phyloP scores from a whole-genome alignment of 805 yeast species.

The Citeromyces nyonsensis region DNA sequence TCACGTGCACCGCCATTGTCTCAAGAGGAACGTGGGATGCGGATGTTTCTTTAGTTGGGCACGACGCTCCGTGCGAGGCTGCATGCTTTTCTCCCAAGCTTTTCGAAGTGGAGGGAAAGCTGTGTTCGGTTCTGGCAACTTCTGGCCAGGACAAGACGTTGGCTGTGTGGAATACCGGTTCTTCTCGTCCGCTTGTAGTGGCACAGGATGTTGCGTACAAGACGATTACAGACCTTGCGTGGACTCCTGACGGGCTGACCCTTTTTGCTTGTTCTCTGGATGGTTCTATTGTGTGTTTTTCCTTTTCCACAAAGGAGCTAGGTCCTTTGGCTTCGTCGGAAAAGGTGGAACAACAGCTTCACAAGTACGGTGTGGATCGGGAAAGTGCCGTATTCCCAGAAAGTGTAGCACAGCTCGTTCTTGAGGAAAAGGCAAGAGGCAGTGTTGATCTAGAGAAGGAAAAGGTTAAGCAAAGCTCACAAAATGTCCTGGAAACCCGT shows the following conservation, averaged over 20 bases:
- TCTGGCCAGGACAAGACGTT: slow-evolving; percentile 90
- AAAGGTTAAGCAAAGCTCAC: background rate
- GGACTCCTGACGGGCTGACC: slow-evolving; percentile 72
- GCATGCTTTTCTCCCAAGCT: slow-evolving; percentile 60
- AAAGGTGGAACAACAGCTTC: slow-evolving; percentile 51
- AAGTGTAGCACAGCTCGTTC: slow-evolving; percentile 56
- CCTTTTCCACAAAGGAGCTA: slow-evolving; percentile 48
- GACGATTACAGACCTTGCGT: slow-evolving; percentile 76
- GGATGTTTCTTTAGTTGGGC: slow-evolving; percentile 63
- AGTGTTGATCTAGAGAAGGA: too few species aligned
- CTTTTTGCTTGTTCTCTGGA: slow-evolving; percentile 74
- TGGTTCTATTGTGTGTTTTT: slow-evolving; percentile 58
- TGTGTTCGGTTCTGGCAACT: slow-evolving; percentile 73
- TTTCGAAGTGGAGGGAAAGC: slow-evolving; percentile 11
- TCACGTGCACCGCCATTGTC: slow-evolving; percentile 56
- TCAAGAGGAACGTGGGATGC: slow-evolving; percentile 73
- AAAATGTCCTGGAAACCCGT: background rate
- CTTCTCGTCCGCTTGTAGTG: slow-evolving; percentile 64
- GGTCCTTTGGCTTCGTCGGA: slow-evolving; percentile 50
- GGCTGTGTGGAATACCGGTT: slow-evolving; percentile 76
- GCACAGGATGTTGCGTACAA: slow-evolving; percentile 63
- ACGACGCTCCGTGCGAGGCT: slow-evolving; percentile 77
- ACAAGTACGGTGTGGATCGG: slow-evolving; percentile 78
- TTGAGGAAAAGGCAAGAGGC: slow-evolving; percentile 51
- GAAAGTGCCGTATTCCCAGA: slow-evolving; percentile 81